Evolutionary conservation across 2,329 filamentous ascomycete species (phyloP).

Genomic region (Hortaea sp.): DNA sequence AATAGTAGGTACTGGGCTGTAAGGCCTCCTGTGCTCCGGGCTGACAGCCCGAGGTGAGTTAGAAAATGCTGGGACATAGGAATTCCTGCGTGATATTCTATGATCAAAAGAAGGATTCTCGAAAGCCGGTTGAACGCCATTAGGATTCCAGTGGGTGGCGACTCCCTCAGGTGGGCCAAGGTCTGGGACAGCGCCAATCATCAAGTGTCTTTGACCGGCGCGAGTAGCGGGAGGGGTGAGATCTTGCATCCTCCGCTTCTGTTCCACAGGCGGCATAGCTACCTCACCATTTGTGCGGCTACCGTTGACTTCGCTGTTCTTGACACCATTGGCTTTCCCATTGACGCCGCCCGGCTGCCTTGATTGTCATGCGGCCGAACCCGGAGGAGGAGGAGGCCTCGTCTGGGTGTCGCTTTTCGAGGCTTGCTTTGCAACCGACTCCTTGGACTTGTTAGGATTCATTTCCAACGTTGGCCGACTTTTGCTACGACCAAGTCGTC

Average conservation of each 20-base stretch:
- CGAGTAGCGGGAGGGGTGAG: not conserved
- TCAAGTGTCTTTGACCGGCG: not conserved
- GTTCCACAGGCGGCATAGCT: not conserved
- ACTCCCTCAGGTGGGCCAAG: constrained; percentile 4
- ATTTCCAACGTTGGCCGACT: constrained; percentile 8
- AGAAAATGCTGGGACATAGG: constrained; percentile 2
- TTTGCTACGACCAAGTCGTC: constrained; percentile 14
- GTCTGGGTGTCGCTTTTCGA: not conserved
- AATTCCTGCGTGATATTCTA: constrained; percentile 2
- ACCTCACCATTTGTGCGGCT: not conserved
- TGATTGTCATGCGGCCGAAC: constrained; percentile 15
- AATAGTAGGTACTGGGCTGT: constrained; percentile 6
- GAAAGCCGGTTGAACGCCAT: constrained; percentile 5
- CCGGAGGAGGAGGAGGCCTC: constrained; percentile 4
- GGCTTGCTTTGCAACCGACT: constrained; percentile 15
- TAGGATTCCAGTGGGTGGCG: constrained; percentile 7
- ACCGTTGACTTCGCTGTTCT: constrained; percentile 4
- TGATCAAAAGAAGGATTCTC: constrained; percentile 2
- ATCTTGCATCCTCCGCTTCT: constrained; percentile 2
- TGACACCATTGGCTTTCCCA: not conserved
- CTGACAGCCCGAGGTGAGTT: constrained; percentile 4
- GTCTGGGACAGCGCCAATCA: not conserved
- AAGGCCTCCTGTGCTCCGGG: constrained; percentile 3
- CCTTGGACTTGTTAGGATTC: constrained; percentile 1
- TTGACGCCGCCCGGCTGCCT: constrained; percentile 18